Evolutionary conservation across 2,329 filamentous ascomycete genomes (phyloP).

Genomic region (Chrysoporthe puriensis): DNA sequence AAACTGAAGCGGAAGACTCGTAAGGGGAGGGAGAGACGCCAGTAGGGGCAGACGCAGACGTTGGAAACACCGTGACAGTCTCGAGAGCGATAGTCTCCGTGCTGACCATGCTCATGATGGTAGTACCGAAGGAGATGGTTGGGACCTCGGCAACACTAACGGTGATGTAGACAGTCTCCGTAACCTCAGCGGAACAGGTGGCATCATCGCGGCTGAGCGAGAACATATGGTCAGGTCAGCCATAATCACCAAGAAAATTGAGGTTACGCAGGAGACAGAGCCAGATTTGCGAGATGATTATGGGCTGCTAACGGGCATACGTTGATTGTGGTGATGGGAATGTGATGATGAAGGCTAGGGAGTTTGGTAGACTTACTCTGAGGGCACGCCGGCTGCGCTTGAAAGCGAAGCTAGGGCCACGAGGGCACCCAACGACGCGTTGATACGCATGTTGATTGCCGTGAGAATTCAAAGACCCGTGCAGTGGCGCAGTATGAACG

Average conservation of each 20-base stretch:
- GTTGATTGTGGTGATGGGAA: neutral
- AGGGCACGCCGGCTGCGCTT: conserved; percentile 39
- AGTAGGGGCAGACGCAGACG: conserved; percentile 16
- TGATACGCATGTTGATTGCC: conserved; percentile 44
- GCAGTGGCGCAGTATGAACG: neutral
- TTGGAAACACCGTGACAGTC: conserved; percentile 32
- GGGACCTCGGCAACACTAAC: conserved; percentile 39
- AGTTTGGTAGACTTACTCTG: conserved; percentile 38
- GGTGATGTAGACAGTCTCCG: conserved; percentile 54
- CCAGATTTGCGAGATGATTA: no score
- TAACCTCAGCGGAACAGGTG: conserved; percentile 44
- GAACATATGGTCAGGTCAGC: neutral
- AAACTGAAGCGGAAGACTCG: conserved; percentile 11
- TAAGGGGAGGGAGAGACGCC: conserved; percentile 14
- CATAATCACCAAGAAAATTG: neutral
- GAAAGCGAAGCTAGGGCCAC: conserved; percentile 41
- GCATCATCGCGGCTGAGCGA: conserved; percentile 27
- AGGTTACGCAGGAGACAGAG: neutral
- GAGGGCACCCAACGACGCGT: conserved; percentile 41
- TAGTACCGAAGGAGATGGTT: conserved; percentile 23
- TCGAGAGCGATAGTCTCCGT: conserved; percentile 29
- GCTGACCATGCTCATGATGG: conserved; percentile 27
- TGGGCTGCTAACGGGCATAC: neutral
- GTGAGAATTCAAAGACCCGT: conserved; percentile 8
- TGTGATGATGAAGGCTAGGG: neutral